phyloP scores from a whole-genome alignment of 768 basidiomycete species.

The Suillus weaverae region DNA sequence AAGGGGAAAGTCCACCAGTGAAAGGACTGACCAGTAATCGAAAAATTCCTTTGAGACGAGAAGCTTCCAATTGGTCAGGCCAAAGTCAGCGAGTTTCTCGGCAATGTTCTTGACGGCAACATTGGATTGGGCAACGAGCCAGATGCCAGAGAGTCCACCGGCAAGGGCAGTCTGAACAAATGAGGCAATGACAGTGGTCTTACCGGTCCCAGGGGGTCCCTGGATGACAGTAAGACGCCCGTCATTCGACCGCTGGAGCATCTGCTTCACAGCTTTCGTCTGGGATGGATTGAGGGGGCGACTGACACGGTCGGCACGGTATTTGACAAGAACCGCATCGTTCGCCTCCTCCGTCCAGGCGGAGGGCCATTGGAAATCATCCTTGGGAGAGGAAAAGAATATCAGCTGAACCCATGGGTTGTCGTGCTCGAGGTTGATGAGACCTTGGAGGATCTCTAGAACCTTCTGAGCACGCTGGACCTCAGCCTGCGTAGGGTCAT shows the following conservation, averaged over 20 bases:
- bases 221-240: constrained; percentile 37
- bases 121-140: constrained; percentile 85
- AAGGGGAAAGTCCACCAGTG: constrained; percentile 4
- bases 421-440: constrained; percentile 23
- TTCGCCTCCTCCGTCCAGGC: constrained; percentile 24
- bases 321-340: constrained; percentile 17
- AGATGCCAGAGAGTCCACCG: constrained; percentile 51
- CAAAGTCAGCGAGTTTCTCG: constrained; percentile 63
- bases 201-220: constrained; percentile 71
- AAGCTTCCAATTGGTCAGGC: constrained; percentile 58
- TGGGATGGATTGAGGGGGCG: constrained; percentile 43
- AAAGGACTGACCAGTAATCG: constrained; percentile 54
- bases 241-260: constrained; percentile 38
- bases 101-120: constrained; percentile 90
- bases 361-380: constrained; percentile 39
- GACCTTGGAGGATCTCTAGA: constrained; percentile 38
- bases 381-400: constrained; percentile 26
- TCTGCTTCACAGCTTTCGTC: constrained; percentile 33
- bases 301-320: constrained; percentile 18
- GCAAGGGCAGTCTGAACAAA: constrained; percentile 52
- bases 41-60: constrained; percentile 74
- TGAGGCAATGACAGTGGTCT: constrained; percentile 70
- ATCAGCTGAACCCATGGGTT: constrained; percentile 41
- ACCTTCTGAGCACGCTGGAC: constrained; percentile 34
- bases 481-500: constrained; percentile 61